These are phyloP conservation scores for Cetraspora pellucida DNA, from an alignment of 192 early-diverging fungal species.

Conservation along the genomic window DNA sequence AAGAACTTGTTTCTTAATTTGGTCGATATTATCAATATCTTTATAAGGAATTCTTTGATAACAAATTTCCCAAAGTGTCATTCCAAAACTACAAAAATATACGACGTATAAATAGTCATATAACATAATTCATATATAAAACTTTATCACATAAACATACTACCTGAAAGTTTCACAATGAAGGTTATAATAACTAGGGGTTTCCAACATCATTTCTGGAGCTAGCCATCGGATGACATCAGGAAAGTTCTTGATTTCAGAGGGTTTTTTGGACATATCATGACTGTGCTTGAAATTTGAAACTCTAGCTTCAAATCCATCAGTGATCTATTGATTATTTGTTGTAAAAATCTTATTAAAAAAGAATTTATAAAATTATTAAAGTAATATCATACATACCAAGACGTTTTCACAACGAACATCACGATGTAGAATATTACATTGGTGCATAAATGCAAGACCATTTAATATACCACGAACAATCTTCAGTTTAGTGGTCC, in stretches of 20 bases:
- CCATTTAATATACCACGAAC: background rate
- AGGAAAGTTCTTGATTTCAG: background rate
- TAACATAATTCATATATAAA: background rate
- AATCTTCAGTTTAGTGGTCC: background rate
- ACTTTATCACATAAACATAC: too few species aligned
- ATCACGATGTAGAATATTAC: background rate
- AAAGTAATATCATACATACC: background rate
- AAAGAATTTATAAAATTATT: background rate
- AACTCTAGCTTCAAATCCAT: background rate
- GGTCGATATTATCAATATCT: background rate
- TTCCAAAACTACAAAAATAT: background rate
- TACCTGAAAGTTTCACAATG: constrained; percentile 20
- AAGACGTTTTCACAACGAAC: constrained; percentile 17
- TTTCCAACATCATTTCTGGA: background rate
- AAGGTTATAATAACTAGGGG: background rate
- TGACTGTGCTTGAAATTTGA: constrained; percentile 1
- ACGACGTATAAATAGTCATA: background rate
- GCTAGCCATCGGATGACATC: constrained; percentile 11
- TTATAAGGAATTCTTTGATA: constrained; percentile 1
- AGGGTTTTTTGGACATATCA: background rate
- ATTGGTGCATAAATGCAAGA: background rate
- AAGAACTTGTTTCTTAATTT: background rate
- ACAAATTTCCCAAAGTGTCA: constrained; percentile 10
- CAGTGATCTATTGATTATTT: background rate
- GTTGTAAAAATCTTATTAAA: background rate